Base-by-base conservation (phyloP, 1,139 yeast species). In the Magnusiomyces suaveolens region DNA sequence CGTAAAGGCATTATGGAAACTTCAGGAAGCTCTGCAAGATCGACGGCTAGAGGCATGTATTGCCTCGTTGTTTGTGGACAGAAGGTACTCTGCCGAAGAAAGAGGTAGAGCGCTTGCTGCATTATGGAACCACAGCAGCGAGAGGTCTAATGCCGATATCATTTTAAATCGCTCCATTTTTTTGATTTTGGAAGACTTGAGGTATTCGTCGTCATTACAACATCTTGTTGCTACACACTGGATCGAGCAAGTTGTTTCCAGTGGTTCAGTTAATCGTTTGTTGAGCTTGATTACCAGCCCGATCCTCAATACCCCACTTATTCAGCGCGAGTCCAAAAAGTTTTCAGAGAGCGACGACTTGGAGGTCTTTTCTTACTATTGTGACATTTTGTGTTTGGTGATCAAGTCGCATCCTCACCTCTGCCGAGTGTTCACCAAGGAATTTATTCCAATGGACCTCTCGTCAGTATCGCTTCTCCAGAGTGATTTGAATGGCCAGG, bases 161-260 rank as follows among this genome's bases (percentile, higher is more conserved):
- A 70, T 89, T 8, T 68, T 88, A 24, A 72, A 76, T 14, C 74
- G 84, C 56, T 92, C 95, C 0, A 68, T 88, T n/a, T 81, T 83
- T 57, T 64, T 87, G 3, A 70, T 87, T 14, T 65, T 87, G 21
- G 96, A 88, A 64, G 85, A 80, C 51, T 64, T 86, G 23, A 60
- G 76, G 51, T 71, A 72, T 70, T 72, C 57, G 12, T 44, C 47
- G 16, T 38, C 52, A 4, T 32, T 54, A 23, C 53, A 52, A 23
- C 52, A 58, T 36, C 64, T 78, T 3, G 70, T 76, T n/a, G 79
- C 82, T 0, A 67, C 75, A 4, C 77, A 79, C 54, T 86, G 92
- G 81, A 69, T 87, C 1, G 69, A 73, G 38, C 72, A 74, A n/a
- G 71, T 78, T 1, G 63, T 80, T 1, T 72, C 75, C 41, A 72